These are phyloP conservation scores for Bauhinia variegata DNA, from an alignment of 306 rosid species.

Conservation along the genomic window DNA sequence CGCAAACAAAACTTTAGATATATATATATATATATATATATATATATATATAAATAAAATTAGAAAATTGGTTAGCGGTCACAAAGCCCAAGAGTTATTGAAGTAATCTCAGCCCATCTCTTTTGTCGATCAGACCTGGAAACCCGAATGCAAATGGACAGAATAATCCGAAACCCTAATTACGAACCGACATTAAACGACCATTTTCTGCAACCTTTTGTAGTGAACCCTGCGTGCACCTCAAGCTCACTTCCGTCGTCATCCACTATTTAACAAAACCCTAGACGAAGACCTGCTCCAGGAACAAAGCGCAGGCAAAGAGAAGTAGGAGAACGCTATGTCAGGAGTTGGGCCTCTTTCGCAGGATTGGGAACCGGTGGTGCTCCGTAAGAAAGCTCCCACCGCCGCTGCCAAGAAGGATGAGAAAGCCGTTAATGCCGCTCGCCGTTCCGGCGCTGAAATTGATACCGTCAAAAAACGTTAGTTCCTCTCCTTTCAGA, in stretches of 20 bases:
- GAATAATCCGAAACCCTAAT: too few species aligned
- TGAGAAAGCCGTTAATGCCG: constrained; percentile 94
- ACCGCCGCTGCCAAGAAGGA: constrained; percentile 89
- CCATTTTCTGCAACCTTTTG: too few species aligned
- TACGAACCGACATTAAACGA: too few species aligned
- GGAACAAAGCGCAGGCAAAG: neutral
- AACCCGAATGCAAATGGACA: too few species aligned
- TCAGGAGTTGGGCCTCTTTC: constrained; percentile 76
- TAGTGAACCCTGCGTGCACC: too few species aligned
- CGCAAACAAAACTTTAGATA: too few species aligned
- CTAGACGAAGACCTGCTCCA: neutral
- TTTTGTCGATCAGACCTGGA: too few species aligned
- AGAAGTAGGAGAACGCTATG: constrained; percentile 37
- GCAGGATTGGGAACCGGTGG: constrained; percentile 92
- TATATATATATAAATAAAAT: too few species aligned
- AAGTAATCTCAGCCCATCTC: too few species aligned
- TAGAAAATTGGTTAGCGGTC: too few species aligned
- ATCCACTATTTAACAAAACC: neutral
- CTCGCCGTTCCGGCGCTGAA: constrained; percentile 86
- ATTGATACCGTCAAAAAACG: constrained; percentile 80
- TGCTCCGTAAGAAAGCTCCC: constrained; percentile 82
- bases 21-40: too few species aligned
- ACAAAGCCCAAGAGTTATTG: too few species aligned
- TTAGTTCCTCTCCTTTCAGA: constrained; percentile 3
- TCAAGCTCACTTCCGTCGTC: neutral